phyloP scores from a whole-genome alignment of 2,329 filamentous ascomycete species.

The Coleophoma crateriformis region DNA sequence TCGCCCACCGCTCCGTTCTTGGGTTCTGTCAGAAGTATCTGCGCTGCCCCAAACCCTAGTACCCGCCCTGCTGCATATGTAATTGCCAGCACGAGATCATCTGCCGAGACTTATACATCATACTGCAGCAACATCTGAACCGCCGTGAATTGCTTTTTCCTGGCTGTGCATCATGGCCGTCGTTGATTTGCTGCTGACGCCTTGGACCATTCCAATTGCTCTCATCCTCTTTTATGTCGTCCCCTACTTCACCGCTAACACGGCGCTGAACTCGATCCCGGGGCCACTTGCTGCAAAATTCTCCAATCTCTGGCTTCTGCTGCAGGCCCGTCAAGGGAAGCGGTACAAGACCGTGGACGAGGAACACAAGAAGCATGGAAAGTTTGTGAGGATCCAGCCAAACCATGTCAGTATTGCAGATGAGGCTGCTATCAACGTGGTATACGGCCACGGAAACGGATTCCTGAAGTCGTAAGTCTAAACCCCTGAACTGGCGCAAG shows the following conservation, averaged over 20 bases:
- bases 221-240: conserved; percentile 31
- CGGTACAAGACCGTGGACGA: conserved; percentile 60
- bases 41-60: too few species aligned
- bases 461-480: conserved; percentile 61
- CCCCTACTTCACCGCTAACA: conserved; percentile 25
- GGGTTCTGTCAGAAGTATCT: too few species aligned
- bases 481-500: background rate
- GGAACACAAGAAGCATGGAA: conserved; percentile 58
- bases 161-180: conserved; percentile 22
- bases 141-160: background rate
- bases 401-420: conserved; percentile 81
- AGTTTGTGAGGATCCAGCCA: conserved; percentile 78
- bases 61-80: too few species aligned
- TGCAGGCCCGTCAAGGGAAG: conserved; percentile 57
- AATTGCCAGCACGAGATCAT: background rate
- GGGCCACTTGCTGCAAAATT: conserved; percentile 54
- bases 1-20: too few species aligned
- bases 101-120: background rate
- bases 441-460: conserved; percentile 78
- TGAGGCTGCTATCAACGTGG: conserved; percentile 65
- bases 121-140: background rate
- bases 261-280: conserved; percentile 34
- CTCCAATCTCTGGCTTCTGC: conserved; percentile 76
- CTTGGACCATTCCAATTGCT: conserved; percentile 41
- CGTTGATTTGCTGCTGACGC: conserved; percentile 33